Percentiles rank a stretch among this genome's conserved stretches.
Conservation (phyloP, 192 early-diverging fungal genomes). For the Backusella psychrophila region DNA sequence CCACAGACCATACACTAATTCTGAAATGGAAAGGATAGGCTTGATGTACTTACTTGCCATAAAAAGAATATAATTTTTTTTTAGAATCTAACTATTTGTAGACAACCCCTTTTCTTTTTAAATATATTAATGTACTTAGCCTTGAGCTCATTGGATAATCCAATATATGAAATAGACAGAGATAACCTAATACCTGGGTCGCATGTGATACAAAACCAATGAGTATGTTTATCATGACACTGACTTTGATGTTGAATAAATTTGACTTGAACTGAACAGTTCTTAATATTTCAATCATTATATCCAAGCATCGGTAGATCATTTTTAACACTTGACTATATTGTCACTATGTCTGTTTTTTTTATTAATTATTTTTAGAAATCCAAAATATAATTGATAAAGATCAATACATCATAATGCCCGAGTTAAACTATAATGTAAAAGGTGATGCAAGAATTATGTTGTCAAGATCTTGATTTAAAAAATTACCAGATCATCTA, state of each 20-base stretch:
- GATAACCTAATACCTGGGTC: not conserved
- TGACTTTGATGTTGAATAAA: not conserved
- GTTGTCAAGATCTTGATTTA: not conserved
- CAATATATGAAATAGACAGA: not conserved
- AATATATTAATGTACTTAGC: not conserved
- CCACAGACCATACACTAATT: not conserved
- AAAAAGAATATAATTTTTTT: not conserved
- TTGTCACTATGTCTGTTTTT: too few species aligned
- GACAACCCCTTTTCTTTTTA: not conserved
- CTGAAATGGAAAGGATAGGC: not conserved
- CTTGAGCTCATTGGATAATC: not conserved
- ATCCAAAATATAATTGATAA: not conserved
- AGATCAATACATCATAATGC: not conserved
- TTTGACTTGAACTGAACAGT: not conserved
- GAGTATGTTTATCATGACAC: not conserved
- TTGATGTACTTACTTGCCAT: not conserved
- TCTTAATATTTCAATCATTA: not conserved
- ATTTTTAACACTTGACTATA: too few species aligned
- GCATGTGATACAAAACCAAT: not conserved
- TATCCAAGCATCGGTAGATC: too few species aligned
- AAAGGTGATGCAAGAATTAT: not conserved
- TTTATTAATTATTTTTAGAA: not conserved
- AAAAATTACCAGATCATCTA: not conserved
- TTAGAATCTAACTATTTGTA: not conserved
- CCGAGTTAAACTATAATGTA: not conserved